These are phyloP conservation scores for Mariannaea elegans DNA, from an alignment of 2,329 filamentous ascomycete genomes.

Conservation along the genomic window DNA sequence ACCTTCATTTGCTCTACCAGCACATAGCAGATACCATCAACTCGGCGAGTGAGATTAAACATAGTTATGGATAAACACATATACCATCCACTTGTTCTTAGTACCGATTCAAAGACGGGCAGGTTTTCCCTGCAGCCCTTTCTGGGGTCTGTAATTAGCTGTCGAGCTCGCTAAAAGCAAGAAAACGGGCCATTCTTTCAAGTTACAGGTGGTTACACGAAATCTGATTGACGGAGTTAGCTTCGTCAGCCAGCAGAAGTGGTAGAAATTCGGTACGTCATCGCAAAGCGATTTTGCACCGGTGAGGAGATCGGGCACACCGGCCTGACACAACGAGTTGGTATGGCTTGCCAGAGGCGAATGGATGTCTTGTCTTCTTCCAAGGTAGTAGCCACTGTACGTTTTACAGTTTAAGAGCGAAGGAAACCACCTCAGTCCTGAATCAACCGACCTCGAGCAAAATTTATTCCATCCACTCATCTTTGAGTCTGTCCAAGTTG, in stretches of 20 bases:
- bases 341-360: background rate
- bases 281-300: conserved; percentile 2
- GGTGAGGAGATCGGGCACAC: conserved; percentile 9
- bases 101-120: background rate
- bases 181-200: background rate
- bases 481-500: background rate
- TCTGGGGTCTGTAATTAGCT: background rate
- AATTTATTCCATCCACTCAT: background rate
- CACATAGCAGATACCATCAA: conserved; percentile 57
- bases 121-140: background rate
- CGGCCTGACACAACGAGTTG: background rate
- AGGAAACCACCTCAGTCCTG: too few relatives aligned
- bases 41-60: conserved; percentile 35
- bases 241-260: background rate
- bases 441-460: background rate
- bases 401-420: too few relatives aligned
- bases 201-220: conserved; percentile 16
- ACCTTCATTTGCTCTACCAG: conserved; percentile 65
- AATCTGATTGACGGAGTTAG: conserved; percentile 8
- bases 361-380: background rate
- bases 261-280: conserved; percentile 1
- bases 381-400: too few relatives aligned
- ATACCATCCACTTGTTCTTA: background rate
- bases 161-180: conserved; percentile 16
- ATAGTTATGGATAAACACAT: background rate